A percentile compares a stretch with the other conserved stretches of the same genome.
Conservation (phyloP, 2,329 filamentous ascomycete genomes). For the Xylaria sp. region DNA sequence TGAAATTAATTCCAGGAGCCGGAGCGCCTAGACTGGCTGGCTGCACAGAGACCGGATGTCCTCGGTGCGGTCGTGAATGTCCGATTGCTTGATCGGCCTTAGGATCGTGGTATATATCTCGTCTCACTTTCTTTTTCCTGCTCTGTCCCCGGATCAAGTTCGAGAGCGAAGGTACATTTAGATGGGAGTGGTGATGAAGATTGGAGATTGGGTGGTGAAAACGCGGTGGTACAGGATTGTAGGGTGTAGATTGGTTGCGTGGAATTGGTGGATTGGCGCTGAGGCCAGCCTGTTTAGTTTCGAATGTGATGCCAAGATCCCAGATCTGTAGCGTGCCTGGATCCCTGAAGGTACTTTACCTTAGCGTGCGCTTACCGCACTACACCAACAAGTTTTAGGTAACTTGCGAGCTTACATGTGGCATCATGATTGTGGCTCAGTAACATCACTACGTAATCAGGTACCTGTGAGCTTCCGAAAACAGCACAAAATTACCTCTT, state of each 20-base stretch:
- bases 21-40: too few species aligned
- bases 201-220: neutral
- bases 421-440: conserved; percentile 21
- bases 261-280: conserved; percentile 13
- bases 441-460: too few species aligned
- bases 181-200: neutral
- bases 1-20: neutral
- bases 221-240: neutral
- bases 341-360: neutral
- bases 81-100: too few species aligned
- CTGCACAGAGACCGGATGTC: too few species aligned
- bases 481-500: too few species aligned
- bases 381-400: too few species aligned
- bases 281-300: conserved; percentile 39
- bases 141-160: neutral
- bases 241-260: too few species aligned
- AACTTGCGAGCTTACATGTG: neutral
- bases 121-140: neutral
- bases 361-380: too few species aligned
- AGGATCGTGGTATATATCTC: neutral
- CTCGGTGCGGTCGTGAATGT: too few species aligned
- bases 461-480: too few species aligned
- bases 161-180: neutral
- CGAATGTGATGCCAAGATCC: conserved; percentile 16
- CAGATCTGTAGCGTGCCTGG: conserved; percentile 4